Conservation (phyloP, 1,284 basidiomycete species). For the Meira nashicola region DNA sequence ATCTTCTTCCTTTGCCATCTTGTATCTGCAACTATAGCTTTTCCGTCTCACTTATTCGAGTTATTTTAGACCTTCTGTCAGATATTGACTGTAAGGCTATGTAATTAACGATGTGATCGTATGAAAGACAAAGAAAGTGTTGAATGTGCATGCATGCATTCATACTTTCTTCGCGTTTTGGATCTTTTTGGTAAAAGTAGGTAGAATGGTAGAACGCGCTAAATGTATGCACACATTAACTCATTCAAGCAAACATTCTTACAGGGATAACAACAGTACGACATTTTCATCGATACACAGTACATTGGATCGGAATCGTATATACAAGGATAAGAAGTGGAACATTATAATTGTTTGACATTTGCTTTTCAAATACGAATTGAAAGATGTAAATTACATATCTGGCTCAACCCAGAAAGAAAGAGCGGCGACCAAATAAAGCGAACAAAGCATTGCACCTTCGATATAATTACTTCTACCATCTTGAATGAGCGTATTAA, state of each 20-base stretch:
- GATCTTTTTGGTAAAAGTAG: too few species aligned
- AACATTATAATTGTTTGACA: neutral
- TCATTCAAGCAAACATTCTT: too few species aligned
- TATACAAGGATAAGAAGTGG: neutral
- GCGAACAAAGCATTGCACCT: constrained; percentile 53
- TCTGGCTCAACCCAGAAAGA: constrained; percentile 41
- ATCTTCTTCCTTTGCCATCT: constrained; percentile 9
- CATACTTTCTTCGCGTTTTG: too few species aligned
- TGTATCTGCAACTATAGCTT: too few species aligned
- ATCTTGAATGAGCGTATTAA: constrained; percentile 51
- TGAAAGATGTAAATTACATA: neutral
- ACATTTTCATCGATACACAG: neutral
- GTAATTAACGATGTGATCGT: too few species aligned
- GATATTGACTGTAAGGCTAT: too few species aligned
- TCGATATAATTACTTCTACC: constrained; percentile 47
- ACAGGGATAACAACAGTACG: neutral
- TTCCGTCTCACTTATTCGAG: too few species aligned
- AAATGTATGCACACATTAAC: too few species aligned
- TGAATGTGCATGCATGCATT: too few species aligned
- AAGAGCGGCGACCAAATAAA: constrained; percentile 35
- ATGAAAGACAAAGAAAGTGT: too few species aligned
- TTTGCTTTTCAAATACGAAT: constrained; percentile 1
- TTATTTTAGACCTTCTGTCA: too few species aligned
- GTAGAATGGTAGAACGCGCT: too few species aligned
- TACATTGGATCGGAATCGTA: neutral